A percentile compares a stretch with the other conserved stretches of the same genome.
phyloP scores from a whole-genome alignment of 164 flowering plant genomes.

The Saururus chinensis region DNA sequence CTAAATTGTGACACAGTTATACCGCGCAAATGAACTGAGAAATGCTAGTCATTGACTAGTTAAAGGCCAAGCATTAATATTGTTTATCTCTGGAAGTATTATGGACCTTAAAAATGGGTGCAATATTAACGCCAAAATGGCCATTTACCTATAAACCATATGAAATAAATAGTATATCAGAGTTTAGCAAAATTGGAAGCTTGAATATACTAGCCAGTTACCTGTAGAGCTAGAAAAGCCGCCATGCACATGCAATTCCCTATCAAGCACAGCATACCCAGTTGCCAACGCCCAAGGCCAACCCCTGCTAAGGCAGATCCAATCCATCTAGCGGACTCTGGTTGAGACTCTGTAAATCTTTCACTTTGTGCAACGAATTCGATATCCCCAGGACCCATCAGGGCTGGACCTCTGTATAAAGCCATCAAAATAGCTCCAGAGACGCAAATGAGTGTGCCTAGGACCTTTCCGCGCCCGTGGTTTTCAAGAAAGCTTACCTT shows the following conservation, averaged over 20 bases:
- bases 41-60: too few relatives aligned
- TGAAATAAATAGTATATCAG: neutral
- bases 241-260: constrained; percentile 99
- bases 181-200: neutral
- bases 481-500: constrained; percentile 45
- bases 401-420: constrained; percentile 69
- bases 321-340: constrained; percentile 83
- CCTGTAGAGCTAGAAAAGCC: constrained; percentile 83
- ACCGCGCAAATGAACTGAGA: neutral
- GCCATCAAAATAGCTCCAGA: constrained; percentile 88
- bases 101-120: too few relatives aligned
- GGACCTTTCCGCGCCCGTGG: constrained; percentile 85
- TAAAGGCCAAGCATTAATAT: too few relatives aligned
- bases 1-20: neutral
- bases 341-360: constrained; percentile 69
- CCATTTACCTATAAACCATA: neutral
- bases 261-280: constrained; percentile 80
- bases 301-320: constrained; percentile 38
- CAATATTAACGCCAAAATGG: neutral
- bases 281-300: constrained; percentile 69
- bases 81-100: too few relatives aligned
- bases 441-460: constrained; percentile 76
- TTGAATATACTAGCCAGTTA: constrained; percentile 5
- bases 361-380: constrained; percentile 37
- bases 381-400: constrained; percentile 42